These are phyloP conservation scores for Halenospora varia DNA, from an alignment of 495 filamentous ascomycete species.

Conservation along the genomic window DNA sequence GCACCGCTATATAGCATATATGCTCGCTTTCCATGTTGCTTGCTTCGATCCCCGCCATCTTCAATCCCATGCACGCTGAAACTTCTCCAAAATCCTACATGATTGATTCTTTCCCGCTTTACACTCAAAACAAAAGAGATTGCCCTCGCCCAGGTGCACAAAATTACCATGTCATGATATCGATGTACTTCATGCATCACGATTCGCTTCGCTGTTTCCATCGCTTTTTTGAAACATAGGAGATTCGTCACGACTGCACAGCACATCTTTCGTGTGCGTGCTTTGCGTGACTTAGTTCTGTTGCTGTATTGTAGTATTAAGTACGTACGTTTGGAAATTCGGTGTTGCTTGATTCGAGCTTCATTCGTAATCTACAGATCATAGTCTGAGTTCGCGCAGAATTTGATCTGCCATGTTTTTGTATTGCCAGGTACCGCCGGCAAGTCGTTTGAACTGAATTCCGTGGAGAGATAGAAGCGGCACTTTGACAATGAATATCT, in stretches of 20 bases:
- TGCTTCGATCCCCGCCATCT: too few relatives aligned
- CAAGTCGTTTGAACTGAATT: slow-evolving; percentile 96
- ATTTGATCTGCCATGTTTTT: slow-evolving; percentile 97
- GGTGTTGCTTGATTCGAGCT: too few relatives aligned
- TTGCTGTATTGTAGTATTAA: neutral
- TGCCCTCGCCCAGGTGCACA: neutral
- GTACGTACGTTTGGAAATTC: neutral
- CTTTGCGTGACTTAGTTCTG: neutral
- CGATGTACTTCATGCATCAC: neutral
- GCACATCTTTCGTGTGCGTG: neutral
- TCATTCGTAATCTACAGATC: neutral
- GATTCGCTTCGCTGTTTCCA: neutral
- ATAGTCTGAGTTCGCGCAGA: slow-evolving; percentile 80
- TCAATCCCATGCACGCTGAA: too few relatives aligned
- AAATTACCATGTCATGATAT: neutral
- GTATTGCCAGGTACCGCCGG: slow-evolving; percentile 96
- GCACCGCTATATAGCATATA: too few relatives aligned
- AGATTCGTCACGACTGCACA: slow-evolving; percentile 5
- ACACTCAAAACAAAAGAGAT: neutral
- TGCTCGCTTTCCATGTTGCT: too few relatives aligned
- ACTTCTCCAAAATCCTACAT: neutral
- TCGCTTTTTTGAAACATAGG: slow-evolving; percentile 5
- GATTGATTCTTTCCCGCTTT: neutral
- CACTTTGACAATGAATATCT: slow-evolving; percentile 97
- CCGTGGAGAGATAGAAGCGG: slow-evolving; percentile 90